Evolutionary conservation across 1,284 basidiomycete species (phyloP), one percentile per base, ranked within the genome.

Genomic region (Moesziomyces sp.): DNA sequence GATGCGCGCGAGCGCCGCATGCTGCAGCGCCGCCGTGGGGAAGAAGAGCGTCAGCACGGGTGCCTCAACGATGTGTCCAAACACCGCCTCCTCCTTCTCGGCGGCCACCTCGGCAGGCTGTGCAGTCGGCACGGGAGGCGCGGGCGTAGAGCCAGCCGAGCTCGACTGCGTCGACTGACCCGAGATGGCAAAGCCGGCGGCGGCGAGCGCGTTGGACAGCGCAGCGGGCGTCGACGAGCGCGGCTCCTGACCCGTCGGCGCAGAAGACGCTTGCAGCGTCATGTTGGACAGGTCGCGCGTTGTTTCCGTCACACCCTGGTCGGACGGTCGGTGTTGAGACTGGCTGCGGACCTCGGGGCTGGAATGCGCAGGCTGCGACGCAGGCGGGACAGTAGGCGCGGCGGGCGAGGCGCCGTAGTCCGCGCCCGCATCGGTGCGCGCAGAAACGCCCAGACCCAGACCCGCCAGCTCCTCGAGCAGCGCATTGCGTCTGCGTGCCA

Each of bases 1-100:
- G 46, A 82, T 64, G 16, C 81, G 75, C 3, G 80, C 70, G 6
- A 83, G 70, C 7, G 79, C 74, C 13, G 73, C 67, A 49, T 80
- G 77, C 42, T 83, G 81, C 16, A 74, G 38, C 3, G 49, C 56
- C 14, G 65, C 63, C 2, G 66, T 66, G 8, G 70, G 63, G 59
- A 81, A 83, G 52, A 80, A 55, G 14, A 83, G 73, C n/a, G 78
- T 79, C 19, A 81, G 53, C 9, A 83, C 56, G 30, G 77, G 77
- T 5, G 70, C 21, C 3, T 58, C 56, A 21, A 73, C 60, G 9
- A 73, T 63, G 60, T 73, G 70, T 0, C 70, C 70, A 35, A 73
- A 73, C 23, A 63, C 14, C 10, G 60, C 57, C 50, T 64, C 57
- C 48, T 67, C 46, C 21, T 59, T 63, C 9, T 48, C 53, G 4